phyloP scores from a whole-genome alignment of 2,329 filamentous ascomycete species.

The Pyrenochaeta sp. region DNA sequence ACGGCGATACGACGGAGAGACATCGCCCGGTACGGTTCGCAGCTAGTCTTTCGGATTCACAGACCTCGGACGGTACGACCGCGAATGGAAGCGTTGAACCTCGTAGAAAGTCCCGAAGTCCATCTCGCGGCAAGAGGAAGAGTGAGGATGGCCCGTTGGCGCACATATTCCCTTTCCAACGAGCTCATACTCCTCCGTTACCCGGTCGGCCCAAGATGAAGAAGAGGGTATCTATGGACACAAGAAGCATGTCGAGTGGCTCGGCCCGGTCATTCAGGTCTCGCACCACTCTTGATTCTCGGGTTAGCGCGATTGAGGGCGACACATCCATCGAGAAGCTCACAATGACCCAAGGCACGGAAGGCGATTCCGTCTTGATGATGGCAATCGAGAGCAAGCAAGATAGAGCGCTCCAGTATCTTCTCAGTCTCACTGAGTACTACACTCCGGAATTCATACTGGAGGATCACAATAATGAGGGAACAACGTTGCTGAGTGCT shows the following conservation, averaged over 20 bases:
- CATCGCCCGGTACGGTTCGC: constrained; percentile 42
- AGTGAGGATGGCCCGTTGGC: constrained; percentile 61
- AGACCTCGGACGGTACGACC: constrained; percentile 35
- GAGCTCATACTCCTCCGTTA: constrained; percentile 59
- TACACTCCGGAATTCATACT: constrained; percentile 76
- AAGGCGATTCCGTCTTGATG: constrained; percentile 80
- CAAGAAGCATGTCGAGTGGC: constrained; percentile 83
- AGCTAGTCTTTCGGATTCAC: constrained; percentile 37
- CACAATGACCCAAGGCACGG: constrained; percentile 71
- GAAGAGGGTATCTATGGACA: constrained; percentile 84
- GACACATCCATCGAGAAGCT: constrained; percentile 84
- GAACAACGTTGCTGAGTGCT: constrained; percentile 86
- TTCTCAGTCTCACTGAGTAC: constrained; percentile 78
- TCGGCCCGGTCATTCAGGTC: constrained; percentile 87
- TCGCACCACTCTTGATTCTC: constrained; percentile 70
- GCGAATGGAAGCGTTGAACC: constrained; percentile 38
- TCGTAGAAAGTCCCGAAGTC: constrained; percentile 26
- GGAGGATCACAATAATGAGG: constrained; percentile 86
- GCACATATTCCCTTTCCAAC: constrained; percentile 93
- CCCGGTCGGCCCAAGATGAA: constrained; percentile 66
- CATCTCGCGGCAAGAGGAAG: constrained; percentile 23
- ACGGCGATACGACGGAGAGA: constrained; percentile 31
- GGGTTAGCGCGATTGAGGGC: constrained; percentile 77
- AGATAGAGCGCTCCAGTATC: constrained; percentile 75
- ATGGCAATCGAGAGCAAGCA: constrained; percentile 67